Evolutionary conservation across 495 filamentous ascomycete species (phyloP).

Genomic region (Penicillium turbatum): DNA sequence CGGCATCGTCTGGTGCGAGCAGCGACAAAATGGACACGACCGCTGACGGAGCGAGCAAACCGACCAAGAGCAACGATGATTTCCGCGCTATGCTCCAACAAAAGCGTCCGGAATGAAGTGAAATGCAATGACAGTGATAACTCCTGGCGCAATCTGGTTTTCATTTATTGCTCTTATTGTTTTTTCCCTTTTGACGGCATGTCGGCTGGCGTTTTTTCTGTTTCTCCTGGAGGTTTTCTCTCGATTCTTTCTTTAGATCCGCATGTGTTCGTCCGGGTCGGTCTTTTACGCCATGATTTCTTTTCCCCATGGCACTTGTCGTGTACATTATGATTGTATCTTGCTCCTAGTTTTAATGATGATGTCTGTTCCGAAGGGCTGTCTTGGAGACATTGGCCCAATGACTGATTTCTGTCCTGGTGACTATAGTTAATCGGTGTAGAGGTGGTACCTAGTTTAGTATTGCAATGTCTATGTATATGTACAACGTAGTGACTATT

Average conservation of each 20-base stretch:
- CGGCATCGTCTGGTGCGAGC: slow-evolving; percentile 28
- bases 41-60: slow-evolving; percentile 30
- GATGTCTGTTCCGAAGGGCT: slow-evolving; percentile 19
- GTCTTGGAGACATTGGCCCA: slow-evolving; percentile 7
- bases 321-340: slow-evolving; percentile 34
- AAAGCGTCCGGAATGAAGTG: slow-evolving; percentile 31
- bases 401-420: background rate
- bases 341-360: slow-evolving; percentile 26
- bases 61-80: slow-evolving; percentile 78
- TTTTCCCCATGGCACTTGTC: slow-evolving; percentile 10
- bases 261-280: slow-evolving; percentile 9
- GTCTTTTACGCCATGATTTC: slow-evolving; percentile 9
- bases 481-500: no score
- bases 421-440: background rate
- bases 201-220: slow-evolving; percentile 23
- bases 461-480: no score
- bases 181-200: slow-evolving; percentile 16
- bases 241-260: slow-evolving; percentile 7
- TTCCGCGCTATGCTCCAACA: slow-evolving; percentile 72
- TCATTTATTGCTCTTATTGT: background rate
- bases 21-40: slow-evolving; percentile 33
- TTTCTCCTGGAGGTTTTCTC: slow-evolving; percentile 3
- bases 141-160: slow-evolving; percentile 20
- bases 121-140: slow-evolving; percentile 17
- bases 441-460: no score